Percentiles rank a stretch among this genome's conserved stretches.
Evolutionary conservation across 768 basidiomycete species (phyloP).

Genomic region (Suillus subluteus): DNA sequence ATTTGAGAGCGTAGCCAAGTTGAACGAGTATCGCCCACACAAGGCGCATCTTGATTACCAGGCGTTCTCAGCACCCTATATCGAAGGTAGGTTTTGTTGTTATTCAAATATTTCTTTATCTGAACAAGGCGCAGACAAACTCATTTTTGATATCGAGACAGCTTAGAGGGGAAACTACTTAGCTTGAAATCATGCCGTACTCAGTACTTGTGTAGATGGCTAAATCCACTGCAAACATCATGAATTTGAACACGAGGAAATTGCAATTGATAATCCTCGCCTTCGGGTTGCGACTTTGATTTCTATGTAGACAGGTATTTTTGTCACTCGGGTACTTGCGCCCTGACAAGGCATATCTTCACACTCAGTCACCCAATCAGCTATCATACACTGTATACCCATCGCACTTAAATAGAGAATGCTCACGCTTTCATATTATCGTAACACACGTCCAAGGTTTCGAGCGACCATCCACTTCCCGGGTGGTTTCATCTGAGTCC

Average conservation of each 20-base stretch:
- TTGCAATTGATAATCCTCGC: neutral
- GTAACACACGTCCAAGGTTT: neutral
- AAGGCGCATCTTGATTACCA: slow-evolving; percentile 20
- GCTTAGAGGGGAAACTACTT: slow-evolving; percentile 8
- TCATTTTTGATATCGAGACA: slow-evolving; percentile 29
- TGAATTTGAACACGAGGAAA: neutral
- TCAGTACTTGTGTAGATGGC: slow-evolving; percentile 11
- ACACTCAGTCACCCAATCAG: neutral
- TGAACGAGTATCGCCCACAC: slow-evolving; percentile 20
- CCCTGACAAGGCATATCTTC: neutral
- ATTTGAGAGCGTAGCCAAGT: slow-evolving; percentile 23
- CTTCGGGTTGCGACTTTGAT: neutral
- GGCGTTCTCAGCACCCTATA: slow-evolving; percentile 11
- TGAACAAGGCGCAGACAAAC: slow-evolving; percentile 19
- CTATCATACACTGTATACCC: neutral
- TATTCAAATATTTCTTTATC: neutral
- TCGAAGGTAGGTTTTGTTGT: slow-evolving; percentile 24
- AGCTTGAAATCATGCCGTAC: neutral
- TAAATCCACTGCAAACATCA: neutral
- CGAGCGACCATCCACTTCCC: neutral
- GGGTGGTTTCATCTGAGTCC: neutral
- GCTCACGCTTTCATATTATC: neutral
- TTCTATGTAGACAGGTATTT: neutral
- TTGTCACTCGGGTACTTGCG: neutral
- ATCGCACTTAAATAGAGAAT: slow-evolving; percentile 1